Evolutionary conservation across 1,139 yeast genomes (phyloP).

Genomic region (Saccharomycopsis crataegensis): DNA sequence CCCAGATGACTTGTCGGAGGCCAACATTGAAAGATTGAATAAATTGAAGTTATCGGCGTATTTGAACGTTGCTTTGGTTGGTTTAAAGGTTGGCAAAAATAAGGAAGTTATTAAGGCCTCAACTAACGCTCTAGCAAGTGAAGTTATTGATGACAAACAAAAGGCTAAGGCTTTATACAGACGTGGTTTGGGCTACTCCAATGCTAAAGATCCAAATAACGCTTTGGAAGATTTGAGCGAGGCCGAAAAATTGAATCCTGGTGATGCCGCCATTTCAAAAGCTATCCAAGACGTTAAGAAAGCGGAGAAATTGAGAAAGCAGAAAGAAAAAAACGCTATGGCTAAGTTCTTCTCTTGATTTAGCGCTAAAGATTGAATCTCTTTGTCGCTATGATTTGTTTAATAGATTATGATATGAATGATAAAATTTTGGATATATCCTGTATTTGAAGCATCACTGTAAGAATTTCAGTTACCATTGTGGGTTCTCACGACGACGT

Average conservation of each 20-base stretch:
- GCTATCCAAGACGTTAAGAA: constrained; percentile 59
- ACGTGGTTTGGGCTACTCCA: constrained; percentile 68
- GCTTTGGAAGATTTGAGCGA: constrained; percentile 61
- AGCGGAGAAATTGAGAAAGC: constrained; percentile 45
- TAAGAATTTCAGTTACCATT: no score
- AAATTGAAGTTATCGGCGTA: constrained; percentile 53
- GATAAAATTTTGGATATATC: no score
- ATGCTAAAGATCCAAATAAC: constrained; percentile 59
- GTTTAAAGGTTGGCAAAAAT: constrained; percentile 55
- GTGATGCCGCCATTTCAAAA: constrained; percentile 64
- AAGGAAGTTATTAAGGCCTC: constrained; percentile 54
- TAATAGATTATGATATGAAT: no score
- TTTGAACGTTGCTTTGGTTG: constrained; percentile 71
- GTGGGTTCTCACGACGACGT: no score
- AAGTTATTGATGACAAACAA: constrained; percentile 55
- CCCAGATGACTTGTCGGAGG: constrained; percentile 62
- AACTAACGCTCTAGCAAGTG: constrained; percentile 57
- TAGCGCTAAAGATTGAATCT: neutral
- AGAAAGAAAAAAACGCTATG: constrained; percentile 78
- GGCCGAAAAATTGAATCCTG: constrained; percentile 62
- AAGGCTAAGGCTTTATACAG: constrained; percentile 82
- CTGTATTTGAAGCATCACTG: no score
- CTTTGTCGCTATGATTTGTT: no score
- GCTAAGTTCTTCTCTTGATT: constrained; percentile 58
- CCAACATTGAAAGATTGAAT: constrained; percentile 40